These are phyloP conservation scores for Liquidambar formosana DNA, from an alignment of 164 flowering plant genomes.

Conservation along the genomic window DNA sequence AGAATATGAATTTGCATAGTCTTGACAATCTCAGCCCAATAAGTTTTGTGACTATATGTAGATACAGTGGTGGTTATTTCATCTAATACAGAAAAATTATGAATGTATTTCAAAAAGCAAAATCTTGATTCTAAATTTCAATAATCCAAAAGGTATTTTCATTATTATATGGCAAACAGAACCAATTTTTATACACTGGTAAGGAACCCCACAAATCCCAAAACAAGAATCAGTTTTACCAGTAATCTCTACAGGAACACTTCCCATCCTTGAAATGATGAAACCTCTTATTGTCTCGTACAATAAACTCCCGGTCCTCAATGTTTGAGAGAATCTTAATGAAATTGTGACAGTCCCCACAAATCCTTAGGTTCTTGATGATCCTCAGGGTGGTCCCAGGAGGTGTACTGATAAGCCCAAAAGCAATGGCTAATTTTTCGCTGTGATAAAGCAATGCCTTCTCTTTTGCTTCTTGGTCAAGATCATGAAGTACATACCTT, in stretches of 20 bases:
- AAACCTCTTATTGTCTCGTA: constrained; percentile 56
- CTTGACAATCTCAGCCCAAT: too few relatives aligned
- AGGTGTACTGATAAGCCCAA: constrained; percentile 52
- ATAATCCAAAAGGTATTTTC: not conserved
- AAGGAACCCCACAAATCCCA: not conserved
- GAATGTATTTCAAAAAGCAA: not conserved
- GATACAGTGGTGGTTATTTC: too few relatives aligned
- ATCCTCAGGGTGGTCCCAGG: constrained; percentile 47
- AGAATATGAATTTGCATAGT: too few relatives aligned
- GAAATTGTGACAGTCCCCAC: constrained; percentile 59
- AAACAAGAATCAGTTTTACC: constrained; percentile 29
- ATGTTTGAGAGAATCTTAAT: constrained; percentile 48
- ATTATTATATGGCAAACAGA: not conserved
- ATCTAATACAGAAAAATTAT: too few relatives aligned
- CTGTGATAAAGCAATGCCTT: constrained; percentile 52
- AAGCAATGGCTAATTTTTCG: constrained; percentile 55
- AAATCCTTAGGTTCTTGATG: constrained; percentile 58
- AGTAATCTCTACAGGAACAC: constrained; percentile 57
- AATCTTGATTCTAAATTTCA: not conserved
- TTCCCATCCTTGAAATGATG: constrained; percentile 57
- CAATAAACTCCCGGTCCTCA: constrained; percentile 46
- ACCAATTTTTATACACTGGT: not conserved
- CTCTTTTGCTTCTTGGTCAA: constrained; percentile 58
- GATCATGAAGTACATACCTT: constrained; percentile 54
- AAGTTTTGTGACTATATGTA: too few relatives aligned